Conservation (phyloP, 1,284 basidiomycete species). For the Exobasidium rhododendri region DNA sequence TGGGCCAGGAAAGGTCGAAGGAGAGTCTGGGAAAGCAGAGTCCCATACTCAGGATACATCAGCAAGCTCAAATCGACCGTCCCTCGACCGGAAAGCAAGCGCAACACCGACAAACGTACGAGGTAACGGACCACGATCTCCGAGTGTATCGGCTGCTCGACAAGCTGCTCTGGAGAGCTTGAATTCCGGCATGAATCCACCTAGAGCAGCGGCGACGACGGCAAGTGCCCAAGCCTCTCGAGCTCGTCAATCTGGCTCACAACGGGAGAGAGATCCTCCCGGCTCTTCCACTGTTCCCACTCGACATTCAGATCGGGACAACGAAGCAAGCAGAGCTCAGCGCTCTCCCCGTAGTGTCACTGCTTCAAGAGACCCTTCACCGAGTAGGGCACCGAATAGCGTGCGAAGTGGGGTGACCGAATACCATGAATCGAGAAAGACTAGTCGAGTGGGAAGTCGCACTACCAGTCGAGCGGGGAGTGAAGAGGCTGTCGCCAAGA, state of each 20-base stretch:
- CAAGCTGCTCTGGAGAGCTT: constrained; percentile 20
- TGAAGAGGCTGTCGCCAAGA: constrained; percentile 9
- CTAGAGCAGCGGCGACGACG: constrained; percentile 15
- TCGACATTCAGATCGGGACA: neutral
- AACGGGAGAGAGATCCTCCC: neutral
- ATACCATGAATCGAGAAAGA: constrained; percentile 14
- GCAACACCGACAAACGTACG: neutral
- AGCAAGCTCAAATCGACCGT: neutral
- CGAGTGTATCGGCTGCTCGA: constrained; percentile 13
- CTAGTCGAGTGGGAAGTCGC: neutral
- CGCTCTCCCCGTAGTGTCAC: neutral
- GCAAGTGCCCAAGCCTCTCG: constrained; percentile 17
- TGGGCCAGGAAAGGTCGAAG: neutral
- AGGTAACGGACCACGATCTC: neutral
- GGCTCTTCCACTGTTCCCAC: neutral
- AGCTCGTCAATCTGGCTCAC: constrained; percentile 9
- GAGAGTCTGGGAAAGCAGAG: neutral
- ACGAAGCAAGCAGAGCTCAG: constrained; percentile 1
- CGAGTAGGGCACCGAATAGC: constrained; percentile 3
- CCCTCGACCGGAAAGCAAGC: neutral
- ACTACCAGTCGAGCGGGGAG: constrained; percentile 1
- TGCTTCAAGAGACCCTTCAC: constrained; percentile 5
- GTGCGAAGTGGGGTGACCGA: constrained; percentile 7
- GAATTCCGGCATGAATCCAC: constrained; percentile 21
- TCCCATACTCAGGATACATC: neutral